Conservation (phyloP, 805 yeast species). For the Saccharomycopsis synnaedendra region DNA sequence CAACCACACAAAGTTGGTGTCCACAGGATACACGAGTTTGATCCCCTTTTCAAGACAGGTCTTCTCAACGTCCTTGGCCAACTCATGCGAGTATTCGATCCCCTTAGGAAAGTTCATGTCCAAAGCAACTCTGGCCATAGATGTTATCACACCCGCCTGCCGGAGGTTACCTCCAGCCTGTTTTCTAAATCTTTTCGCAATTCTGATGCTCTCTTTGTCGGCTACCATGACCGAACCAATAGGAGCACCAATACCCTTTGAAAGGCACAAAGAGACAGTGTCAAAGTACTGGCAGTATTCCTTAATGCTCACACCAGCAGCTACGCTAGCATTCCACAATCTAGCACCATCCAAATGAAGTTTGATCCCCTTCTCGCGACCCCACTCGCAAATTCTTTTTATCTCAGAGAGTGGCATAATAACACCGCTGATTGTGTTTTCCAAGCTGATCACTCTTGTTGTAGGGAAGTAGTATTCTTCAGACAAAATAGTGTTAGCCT, state of each 20-base stretch:
- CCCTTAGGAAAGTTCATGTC: slow-evolving; percentile 56
- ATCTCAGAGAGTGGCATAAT: slow-evolving; percentile 74
- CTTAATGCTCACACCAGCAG: slow-evolving; percentile 51
- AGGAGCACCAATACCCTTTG: slow-evolving; percentile 90
- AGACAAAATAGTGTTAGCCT: slow-evolving; percentile 47
- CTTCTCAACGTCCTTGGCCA: slow-evolving; percentile 39
- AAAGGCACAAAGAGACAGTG: slow-evolving; percentile 80
- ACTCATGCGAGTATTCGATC: slow-evolving; percentile 34
- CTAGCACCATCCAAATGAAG: slow-evolving; percentile 95
- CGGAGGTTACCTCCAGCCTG: slow-evolving; percentile 92
- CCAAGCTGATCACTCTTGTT: slow-evolving; percentile 72
- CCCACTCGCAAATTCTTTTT: slow-evolving; percentile 52
- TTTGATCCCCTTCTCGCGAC: slow-evolving; percentile 26
- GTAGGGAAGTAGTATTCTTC: slow-evolving; percentile 86
- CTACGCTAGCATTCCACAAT: slow-evolving; percentile 80
- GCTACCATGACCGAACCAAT: slow-evolving; percentile 86
- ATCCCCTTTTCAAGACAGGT: slow-evolving; percentile 45
- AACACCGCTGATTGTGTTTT: slow-evolving; percentile 81
- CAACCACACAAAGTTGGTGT: slow-evolving; percentile 75
- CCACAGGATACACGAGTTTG: slow-evolving; percentile 58
- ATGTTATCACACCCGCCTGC: slow-evolving; percentile 72
- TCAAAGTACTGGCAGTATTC: slow-evolving; percentile 75
- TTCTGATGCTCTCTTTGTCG: slow-evolving; percentile 39
- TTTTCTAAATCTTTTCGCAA: slow-evolving; percentile 78
- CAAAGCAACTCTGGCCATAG: slow-evolving; percentile 73